These are phyloP conservation scores for Phialophora expanda DNA, from an alignment of 2,329 filamentous ascomycete species.

Conservation along the genomic window DNA sequence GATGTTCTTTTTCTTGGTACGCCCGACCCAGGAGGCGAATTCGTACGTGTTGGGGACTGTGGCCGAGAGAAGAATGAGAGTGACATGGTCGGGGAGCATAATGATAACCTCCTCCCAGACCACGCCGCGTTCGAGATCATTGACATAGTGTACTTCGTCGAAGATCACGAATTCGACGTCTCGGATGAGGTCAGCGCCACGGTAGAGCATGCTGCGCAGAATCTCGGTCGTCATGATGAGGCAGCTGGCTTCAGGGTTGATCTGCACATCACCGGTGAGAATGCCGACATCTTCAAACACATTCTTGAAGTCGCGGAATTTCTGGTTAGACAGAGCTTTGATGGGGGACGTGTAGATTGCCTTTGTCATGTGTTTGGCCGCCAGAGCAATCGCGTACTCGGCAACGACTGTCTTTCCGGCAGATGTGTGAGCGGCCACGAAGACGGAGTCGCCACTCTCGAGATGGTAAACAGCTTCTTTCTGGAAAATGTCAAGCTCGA, in stretches of 20 bases:
- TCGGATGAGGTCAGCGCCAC: slow-evolving; percentile 91
- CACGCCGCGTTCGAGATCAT: slow-evolving; percentile 91
- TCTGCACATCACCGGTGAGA: slow-evolving; percentile 95
- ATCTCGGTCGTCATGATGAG: slow-evolving; percentile 99
- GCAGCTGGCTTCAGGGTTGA: slow-evolving; percentile 95
- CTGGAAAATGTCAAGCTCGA: slow-evolving; percentile 96
- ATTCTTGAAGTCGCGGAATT: slow-evolving; percentile 91
- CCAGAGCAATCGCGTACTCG: slow-evolving; percentile 95
- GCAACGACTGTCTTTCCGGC: slow-evolving; percentile 98
- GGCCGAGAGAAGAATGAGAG: slow-evolving; percentile 89
- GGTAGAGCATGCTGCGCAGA: slow-evolving; percentile 95
- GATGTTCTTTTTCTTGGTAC: slow-evolving; percentile 98
- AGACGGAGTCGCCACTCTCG: slow-evolving; percentile 94
- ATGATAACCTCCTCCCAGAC: slow-evolving; percentile 99
- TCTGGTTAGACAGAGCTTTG: slow-evolving; percentile 97
- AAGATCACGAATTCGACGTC: slow-evolving; percentile 99
- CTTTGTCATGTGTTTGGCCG: slow-evolving; percentile 99
- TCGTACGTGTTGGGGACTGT: slow-evolving; percentile 98
- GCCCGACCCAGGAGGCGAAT: slow-evolving; percentile 96
- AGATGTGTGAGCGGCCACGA: slow-evolving; percentile 96
- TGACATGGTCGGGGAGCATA: slow-evolving; percentile 97
- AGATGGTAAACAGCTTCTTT: slow-evolving; percentile 98
- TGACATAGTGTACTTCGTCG: slow-evolving; percentile 98
- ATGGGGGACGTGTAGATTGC: slow-evolving; percentile 99
- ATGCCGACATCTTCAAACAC: slow-evolving; percentile 93